Evolutionary conservation across 768 basidiomycete genomes (phyloP), one percentile per base, ranked within the genome.

Genomic region (Tylopilus balloui): DNA sequence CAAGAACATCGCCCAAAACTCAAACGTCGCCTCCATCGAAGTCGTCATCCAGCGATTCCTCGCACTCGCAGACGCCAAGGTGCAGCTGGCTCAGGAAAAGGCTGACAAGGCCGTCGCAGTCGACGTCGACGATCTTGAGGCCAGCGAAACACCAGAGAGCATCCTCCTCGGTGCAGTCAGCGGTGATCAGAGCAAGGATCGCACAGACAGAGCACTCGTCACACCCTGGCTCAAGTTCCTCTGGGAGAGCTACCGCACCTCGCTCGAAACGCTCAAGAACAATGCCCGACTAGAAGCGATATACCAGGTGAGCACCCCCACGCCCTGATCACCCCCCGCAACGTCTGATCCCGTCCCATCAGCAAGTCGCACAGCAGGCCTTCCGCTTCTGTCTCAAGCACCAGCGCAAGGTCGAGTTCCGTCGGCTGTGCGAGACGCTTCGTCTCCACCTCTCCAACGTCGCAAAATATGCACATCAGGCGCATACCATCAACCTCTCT

Each of bases 241-340:
- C n/a, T 98, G 94, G 93, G 95, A 98, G 75, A 91, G 90, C 58
- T 97, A 97, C 65, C 84, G 95, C 48, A 96, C 92, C 17, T 92
- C 88, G 1, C 74, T 99, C 35, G 95, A 98, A 73, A 93, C 93
- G 3, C 77, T 97, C 56, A 95, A 97, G 67, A 95, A 96, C 66
- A 97, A 96, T 62, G 88, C 92, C 15, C 75, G 95, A 15, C 71
- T 98, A 32, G 95, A 99, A 71, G 72, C 75, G 15, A 91, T 98
- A 53, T 99, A 99, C 71, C 95, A 97, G 78, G 92, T 88, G 40
- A 47, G 83, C 69, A 9, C 0, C 9, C 0, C 9, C n/a, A 8
- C 2, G 3, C 2, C 32, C 15, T 2, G 5, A 4, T n/a, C 14
- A 3, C 23, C 3, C n/a, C 10, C 1, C 19, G 11, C 8, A 11